Conservation (phyloP, 768 basidiomycete species). For the Panaeolus cyanescens region DNA sequence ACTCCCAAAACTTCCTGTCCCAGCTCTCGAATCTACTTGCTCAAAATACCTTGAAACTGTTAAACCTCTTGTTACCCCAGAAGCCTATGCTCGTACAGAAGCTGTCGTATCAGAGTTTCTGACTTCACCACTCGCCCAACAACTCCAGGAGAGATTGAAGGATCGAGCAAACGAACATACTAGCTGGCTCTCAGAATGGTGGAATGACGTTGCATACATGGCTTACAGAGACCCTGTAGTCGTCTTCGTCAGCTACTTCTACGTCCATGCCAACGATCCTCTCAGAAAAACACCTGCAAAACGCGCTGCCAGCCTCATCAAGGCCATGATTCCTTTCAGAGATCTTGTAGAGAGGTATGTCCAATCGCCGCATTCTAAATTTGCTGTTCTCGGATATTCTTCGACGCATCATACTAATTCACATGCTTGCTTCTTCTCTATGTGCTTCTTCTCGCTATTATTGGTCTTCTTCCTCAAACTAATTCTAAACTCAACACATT, state of each 20-base stretch:
- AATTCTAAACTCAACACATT: not conserved
- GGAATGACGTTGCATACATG: slow-evolving; percentile 94
- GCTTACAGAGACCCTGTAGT: slow-evolving; percentile 88
- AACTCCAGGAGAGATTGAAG: slow-evolving; percentile 79
- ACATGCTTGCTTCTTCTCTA: too few relatives aligned
- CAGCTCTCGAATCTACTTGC: slow-evolving; percentile 78
- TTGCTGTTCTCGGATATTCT: not conserved
- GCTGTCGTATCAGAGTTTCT: slow-evolving; percentile 68
- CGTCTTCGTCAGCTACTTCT: slow-evolving; percentile 94
- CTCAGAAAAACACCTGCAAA: slow-evolving; percentile 54
- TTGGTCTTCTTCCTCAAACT: not conserved
- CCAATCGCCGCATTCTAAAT: not conserved
- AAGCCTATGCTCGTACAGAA: slow-evolving; percentile 61
- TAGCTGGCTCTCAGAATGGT: slow-evolving; percentile 98
- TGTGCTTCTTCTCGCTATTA: not conserved
- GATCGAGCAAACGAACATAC: slow-evolving; percentile 60
- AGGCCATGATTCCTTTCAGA: slow-evolving; percentile 85
- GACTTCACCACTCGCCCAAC: slow-evolving; percentile 62
- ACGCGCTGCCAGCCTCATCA: slow-evolving; percentile 81
- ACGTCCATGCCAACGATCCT: slow-evolving; percentile 77
- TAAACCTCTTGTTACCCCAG: slow-evolving; percentile 69
- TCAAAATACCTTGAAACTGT: slow-evolving; percentile 89
- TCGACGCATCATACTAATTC: slow-evolving; percentile 1
- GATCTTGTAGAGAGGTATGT: slow-evolving; percentile 79
- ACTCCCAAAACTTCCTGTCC: slow-evolving; percentile 81